These are phyloP conservation scores for Malassezia psittaci DNA, from an alignment of 1,284 basidiomycete species.

Conservation along the genomic window DNA sequence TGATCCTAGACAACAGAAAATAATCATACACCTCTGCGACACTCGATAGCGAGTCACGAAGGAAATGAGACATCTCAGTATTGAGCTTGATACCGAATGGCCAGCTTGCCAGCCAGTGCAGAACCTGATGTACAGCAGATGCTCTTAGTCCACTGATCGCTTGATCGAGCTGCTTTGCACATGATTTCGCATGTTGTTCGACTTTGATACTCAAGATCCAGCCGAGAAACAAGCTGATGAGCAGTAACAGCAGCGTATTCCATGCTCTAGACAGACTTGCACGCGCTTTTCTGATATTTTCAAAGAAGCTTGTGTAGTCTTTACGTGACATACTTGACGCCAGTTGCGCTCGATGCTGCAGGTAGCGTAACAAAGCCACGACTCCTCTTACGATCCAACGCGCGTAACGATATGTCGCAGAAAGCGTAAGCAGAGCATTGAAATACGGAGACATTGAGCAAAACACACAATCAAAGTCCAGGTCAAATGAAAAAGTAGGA, in stretches of 20 bases:
- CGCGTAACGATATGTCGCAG: too few species aligned
- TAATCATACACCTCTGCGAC: slow-evolving; percentile 18
- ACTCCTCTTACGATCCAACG: too few species aligned
- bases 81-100: slow-evolving; percentile 93
- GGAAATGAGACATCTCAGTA: slow-evolving; percentile 75
- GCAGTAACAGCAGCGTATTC: neutral
- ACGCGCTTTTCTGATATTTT: neutral
- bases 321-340: too few species aligned
- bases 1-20: slow-evolving; percentile 11
- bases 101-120: slow-evolving; percentile 86
- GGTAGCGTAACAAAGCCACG: neutral
- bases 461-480: too few species aligned
- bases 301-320: too few species aligned
- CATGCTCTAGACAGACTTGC: neutral
- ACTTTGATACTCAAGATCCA: neutral
- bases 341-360: neutral
- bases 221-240: slow-evolving; percentile 1
- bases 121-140: slow-evolving; percentile 46
- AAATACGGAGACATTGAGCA: too few species aligned
- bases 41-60: slow-evolving; percentile 57
- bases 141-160: neutral
- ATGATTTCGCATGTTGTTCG: neutral
- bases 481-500: too few species aligned
- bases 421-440: too few species aligned
- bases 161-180: neutral